Conservation (phyloP, 1,284 basidiomycete species). For the Marasmius tenuissimus region DNA sequence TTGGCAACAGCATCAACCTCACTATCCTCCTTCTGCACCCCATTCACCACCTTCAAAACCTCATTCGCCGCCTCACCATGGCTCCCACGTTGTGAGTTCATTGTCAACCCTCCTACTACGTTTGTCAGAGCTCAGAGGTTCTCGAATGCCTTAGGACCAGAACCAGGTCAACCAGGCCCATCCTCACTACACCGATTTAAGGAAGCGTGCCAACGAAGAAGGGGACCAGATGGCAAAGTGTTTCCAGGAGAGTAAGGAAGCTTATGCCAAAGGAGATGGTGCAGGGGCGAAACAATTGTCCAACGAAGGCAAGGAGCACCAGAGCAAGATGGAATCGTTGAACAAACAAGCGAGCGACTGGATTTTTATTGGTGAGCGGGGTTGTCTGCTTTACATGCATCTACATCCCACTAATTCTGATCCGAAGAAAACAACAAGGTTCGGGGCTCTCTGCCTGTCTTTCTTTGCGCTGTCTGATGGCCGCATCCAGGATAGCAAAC, state of each 20-base stretch:
- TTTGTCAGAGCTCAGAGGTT: not conserved
- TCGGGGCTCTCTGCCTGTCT: not conserved
- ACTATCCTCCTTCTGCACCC: constrained; percentile 3
- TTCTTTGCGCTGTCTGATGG: too few species aligned
- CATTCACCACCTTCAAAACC: constrained; percentile 4
- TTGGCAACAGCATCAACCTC: constrained; percentile 4
- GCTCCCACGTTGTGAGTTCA: not conserved
- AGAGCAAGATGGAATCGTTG: constrained; percentile 76
- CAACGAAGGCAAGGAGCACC: constrained; percentile 81
- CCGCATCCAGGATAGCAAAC: constrained; percentile 54
- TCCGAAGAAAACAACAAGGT: constrained; percentile 81
- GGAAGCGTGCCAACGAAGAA: constrained; percentile 72
- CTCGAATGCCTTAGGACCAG: constrained; percentile 41
- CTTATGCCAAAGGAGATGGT: constrained; percentile 73
- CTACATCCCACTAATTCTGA: not conserved
- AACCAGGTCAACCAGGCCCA: constrained; percentile 72
- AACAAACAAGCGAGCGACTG: constrained; percentile 87
- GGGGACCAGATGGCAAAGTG: constrained; percentile 72
- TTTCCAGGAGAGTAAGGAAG: constrained; percentile 68
- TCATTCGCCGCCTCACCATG: not conserved
- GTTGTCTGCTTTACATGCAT: not conserved
- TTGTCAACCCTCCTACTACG: not conserved
- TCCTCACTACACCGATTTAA: constrained; percentile 65
- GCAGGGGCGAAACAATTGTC: constrained; percentile 83
- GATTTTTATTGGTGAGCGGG: constrained; percentile 76